These are phyloP conservation scores for Linnemannia elongata DNA, from an alignment of 192 early-diverging fungal species.

Conservation along the genomic window DNA sequence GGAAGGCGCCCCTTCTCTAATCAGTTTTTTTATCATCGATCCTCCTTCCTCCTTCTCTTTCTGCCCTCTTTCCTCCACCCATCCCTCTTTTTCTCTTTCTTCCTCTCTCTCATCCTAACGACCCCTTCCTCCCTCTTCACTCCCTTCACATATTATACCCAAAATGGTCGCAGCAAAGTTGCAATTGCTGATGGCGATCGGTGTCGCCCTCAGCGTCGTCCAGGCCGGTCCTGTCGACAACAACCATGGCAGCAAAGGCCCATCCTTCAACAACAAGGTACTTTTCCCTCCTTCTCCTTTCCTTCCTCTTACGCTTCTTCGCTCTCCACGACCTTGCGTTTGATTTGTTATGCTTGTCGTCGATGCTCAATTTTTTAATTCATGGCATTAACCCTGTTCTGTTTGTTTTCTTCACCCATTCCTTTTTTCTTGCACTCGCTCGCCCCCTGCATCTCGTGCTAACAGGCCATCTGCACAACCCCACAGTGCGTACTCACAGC, in stretches of 20 bases:
- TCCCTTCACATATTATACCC: neutral
- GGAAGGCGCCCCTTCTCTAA: too few relatives aligned
- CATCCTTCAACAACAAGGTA: neutral
- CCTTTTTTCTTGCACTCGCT: neutral
- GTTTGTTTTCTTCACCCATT: neutral
- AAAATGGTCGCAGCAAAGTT: neutral
- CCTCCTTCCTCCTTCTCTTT: neutral
- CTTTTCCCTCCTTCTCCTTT: neutral
- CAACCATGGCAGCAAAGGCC: neutral
- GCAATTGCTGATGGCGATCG: neutral
- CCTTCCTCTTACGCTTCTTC: neutral
- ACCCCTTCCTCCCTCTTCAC: neutral
- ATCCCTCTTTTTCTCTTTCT: neutral
- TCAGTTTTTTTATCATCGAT: too few relatives aligned
- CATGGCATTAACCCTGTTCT: neutral
- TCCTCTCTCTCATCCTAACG: neutral
- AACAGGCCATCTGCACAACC: constrained; percentile 57
- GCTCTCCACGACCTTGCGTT: too few relatives aligned
- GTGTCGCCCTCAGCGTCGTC: neutral
- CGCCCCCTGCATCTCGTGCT: too few relatives aligned
- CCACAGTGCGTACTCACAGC: constrained; percentile 64
- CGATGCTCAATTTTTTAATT: neutral
- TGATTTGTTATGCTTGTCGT: too few relatives aligned
- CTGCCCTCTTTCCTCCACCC: neutral
- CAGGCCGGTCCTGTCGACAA: neutral